Evolutionary conservation across 2,329 filamentous ascomycete genomes (phyloP).

Genomic region (Pleoardoris graminearum): DNA sequence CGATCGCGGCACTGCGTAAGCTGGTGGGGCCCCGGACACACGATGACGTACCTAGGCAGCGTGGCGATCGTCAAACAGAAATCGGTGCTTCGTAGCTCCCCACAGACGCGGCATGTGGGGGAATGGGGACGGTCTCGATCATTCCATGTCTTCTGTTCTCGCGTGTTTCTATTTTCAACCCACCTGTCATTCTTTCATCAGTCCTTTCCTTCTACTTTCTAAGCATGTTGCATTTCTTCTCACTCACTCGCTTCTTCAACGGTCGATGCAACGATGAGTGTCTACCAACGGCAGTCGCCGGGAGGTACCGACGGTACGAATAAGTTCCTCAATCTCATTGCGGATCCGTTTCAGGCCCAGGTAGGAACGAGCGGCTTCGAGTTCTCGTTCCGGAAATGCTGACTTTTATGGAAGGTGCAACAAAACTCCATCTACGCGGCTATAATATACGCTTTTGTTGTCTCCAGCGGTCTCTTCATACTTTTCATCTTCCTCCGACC

Average conservation of each 20-base stretch:
- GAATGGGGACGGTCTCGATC: neutral
- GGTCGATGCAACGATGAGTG: neutral
- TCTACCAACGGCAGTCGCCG: neutral
- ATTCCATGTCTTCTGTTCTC: neutral
- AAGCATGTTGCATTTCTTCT: neutral
- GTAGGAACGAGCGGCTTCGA: constrained; percentile 17
- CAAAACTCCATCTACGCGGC: constrained; percentile 75
- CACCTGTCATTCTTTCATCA: neutral
- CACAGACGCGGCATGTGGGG: neutral
- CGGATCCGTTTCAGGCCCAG: constrained; percentile 45
- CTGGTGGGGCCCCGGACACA: neutral
- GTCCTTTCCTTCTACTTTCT: neutral
- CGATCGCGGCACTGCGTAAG: neutral
- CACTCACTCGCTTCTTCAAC: constrained; percentile 1
- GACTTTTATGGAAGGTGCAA: constrained; percentile 52
- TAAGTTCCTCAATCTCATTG: constrained; percentile 46
- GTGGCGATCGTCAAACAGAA: neutral
- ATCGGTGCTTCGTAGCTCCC: neutral
- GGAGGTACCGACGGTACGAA: constrained; percentile 28
- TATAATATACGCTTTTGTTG: constrained; percentile 74
- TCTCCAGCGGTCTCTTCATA: constrained; percentile 73
- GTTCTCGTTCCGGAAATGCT: neutral
- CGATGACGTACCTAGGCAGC: constrained; percentile 1
- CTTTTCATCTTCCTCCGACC: constrained; percentile 88
- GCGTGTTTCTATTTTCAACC: constrained; percentile 3